Conservation (phyloP, 176 grass and related monocot genomes). For the Ampelocalamus luodianensis region DNA sequence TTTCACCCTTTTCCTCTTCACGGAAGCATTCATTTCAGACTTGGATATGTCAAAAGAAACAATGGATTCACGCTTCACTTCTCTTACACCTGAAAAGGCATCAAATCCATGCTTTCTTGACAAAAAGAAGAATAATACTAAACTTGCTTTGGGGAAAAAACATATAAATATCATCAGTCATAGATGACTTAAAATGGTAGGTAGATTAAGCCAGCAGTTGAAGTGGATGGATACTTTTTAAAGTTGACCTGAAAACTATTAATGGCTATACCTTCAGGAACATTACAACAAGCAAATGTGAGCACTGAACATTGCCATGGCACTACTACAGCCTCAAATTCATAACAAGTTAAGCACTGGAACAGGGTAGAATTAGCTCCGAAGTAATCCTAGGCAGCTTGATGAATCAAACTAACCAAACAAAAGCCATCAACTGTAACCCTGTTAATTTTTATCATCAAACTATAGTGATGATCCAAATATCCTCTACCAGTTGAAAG, state of each 20-base stretch:
- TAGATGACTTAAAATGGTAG: background rate
- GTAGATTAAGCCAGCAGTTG: background rate
- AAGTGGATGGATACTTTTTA: background rate
- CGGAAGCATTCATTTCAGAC: slow-evolving; percentile 3
- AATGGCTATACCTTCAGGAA: background rate
- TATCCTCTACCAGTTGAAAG: too few species aligned
- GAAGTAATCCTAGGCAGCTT: background rate
- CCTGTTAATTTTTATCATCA: too few species aligned
- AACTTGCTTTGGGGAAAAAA: background rate
- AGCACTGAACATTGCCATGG: background rate
- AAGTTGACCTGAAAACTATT: background rate
- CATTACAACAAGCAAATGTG: background rate
- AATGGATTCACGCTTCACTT: slow-evolving; percentile 40
- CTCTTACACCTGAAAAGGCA: slow-evolving; percentile 44
- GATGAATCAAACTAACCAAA: background rate
- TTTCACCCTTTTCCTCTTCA: slow-evolving; percentile 57
- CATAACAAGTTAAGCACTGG: background rate
- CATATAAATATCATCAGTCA: background rate
- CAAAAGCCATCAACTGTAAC: too few species aligned
- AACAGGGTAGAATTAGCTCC: background rate
- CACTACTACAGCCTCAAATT: background rate
- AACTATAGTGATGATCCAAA: too few species aligned
- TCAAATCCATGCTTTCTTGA: background rate
- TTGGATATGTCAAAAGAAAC: slow-evolving; percentile 29
- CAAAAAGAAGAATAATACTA: background rate